phyloP scores from a whole-genome alignment of 2,329 filamentous ascomycete species.

The Phaeosphaeria sp. region DNA sequence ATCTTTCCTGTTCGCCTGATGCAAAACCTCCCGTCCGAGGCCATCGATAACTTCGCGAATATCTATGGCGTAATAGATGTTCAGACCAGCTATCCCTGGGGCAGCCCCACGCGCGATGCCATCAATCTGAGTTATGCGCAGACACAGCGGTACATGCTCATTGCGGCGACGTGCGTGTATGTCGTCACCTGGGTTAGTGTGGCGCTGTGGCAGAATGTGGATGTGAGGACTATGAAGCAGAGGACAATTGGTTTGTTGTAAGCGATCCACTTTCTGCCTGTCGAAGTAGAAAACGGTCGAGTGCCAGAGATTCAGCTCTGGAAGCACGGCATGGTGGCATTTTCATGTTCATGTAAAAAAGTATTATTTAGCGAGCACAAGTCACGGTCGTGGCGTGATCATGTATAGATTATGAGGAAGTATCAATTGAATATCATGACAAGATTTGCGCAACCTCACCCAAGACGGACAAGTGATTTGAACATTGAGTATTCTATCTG shows the following conservation, averaged over 20 bases:
- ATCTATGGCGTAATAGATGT: conserved; percentile 61
- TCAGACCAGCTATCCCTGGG: conserved; percentile 62
- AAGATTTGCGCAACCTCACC: background rate
- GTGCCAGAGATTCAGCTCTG: background rate
- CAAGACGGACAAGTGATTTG: too few relatives aligned
- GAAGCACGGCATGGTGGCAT: background rate
- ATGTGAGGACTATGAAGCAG: conserved; percentile 41
- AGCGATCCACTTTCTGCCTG: too few relatives aligned
- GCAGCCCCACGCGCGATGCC: conserved; percentile 56
- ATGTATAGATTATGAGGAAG: background rate
- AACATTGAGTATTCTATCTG: too few relatives aligned
- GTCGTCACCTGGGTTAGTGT: conserved; percentile 29
- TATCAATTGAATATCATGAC: background rate
- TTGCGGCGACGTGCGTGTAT: conserved; percentile 41
- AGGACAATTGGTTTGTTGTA: conserved; percentile 41
- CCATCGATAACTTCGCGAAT: conserved; percentile 41
- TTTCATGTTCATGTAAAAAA: background rate
- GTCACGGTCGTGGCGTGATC: background rate
- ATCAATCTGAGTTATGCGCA: conserved; percentile 48
- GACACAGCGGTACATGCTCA: conserved; percentile 48
- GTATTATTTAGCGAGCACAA: background rate
- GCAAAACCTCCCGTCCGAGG: conserved; percentile 53
- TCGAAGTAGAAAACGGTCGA: background rate
- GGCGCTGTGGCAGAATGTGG: conserved; percentile 38
- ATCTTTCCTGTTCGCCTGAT: conserved; percentile 61